Percentiles rank a stretch among this genome's conserved stretches.
phyloP scores from a whole-genome alignment of 805 yeast genomes.

The Candida piceae region DNA sequence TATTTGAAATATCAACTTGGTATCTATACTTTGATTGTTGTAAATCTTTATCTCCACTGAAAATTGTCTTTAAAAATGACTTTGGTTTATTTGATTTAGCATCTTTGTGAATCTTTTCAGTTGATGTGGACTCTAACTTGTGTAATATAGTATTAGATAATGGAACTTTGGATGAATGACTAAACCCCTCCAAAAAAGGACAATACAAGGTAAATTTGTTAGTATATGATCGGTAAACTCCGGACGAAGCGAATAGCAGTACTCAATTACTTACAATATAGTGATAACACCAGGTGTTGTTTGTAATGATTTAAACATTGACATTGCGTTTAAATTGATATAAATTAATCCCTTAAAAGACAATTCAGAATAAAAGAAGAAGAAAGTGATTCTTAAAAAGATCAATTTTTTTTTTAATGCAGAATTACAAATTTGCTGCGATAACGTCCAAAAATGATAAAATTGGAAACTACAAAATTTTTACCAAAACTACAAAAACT shows the following conservation, averaged over 20 bases:
- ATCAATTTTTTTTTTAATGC: no score
- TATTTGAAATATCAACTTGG: conserved; percentile 18
- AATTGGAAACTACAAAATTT: no score
- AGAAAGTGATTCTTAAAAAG: no score
- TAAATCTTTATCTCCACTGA: not conserved
- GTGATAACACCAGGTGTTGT: conserved; percentile 41
- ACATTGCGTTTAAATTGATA: conserved; percentile 37
- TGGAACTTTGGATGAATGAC: conserved; percentile 24
- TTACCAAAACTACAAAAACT: no score
- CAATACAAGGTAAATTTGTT: no score
- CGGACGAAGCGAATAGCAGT: not conserved
- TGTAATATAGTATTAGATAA: conserved; percentile 13
- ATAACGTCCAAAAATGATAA: no score
- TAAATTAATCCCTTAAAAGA: no score
- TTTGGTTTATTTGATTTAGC: not conserved
- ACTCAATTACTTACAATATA: conserved; percentile 30
- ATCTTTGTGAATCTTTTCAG: conserved; percentile 1
- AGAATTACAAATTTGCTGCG: no score
- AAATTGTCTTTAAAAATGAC: not conserved
- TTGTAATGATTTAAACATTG: conserved; percentile 45
- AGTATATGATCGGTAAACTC: no score
- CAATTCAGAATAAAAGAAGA: not conserved
- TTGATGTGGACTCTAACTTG: conserved; percentile 8
- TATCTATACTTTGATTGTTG: conserved; percentile 18
- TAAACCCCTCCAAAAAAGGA: no score